phyloP scores from a whole-genome alignment of 2,329 filamentous ascomycete species.

The Trichoderma sp. region DNA sequence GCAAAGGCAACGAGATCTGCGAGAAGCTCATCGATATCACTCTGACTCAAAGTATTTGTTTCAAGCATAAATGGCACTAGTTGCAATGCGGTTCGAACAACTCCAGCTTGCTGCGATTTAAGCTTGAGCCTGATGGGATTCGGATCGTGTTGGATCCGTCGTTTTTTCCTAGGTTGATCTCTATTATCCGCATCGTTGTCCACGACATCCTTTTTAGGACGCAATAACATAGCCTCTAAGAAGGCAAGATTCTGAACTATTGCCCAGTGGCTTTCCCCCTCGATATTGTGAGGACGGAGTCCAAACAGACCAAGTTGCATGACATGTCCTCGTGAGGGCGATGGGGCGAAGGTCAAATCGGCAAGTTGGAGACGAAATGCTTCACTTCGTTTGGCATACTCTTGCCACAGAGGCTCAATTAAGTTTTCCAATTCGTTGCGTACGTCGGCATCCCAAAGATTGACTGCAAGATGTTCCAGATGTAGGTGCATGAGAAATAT shows the following conservation, averaged over 20 bases:
- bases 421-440: conserved; percentile 59
- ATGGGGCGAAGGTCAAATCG: conserved; percentile 61
- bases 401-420: conserved; percentile 66
- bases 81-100: conserved; percentile 53
- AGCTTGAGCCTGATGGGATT: conserved; percentile 50
- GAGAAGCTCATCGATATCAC: conserved; percentile 55
- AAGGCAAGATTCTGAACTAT: conserved; percentile 57
- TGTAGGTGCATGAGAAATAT: conserved; percentile 65
- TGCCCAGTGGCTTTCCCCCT: conserved; percentile 59
- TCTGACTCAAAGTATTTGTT: conserved; percentile 41
- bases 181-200: conserved; percentile 29
- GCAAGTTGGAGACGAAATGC: conserved; percentile 73
- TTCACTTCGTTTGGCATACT: conserved; percentile 71
- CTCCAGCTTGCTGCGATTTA: conserved; percentile 41
- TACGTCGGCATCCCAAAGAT: conserved; percentile 39
- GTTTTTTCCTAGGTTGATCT: conserved; percentile 52
- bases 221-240: conserved; percentile 49
- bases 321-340: conserved; percentile 41
- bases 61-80: conserved; percentile 56
- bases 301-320: conserved; percentile 51
- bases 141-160: conserved; percentile 41
- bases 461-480: conserved; percentile 53
- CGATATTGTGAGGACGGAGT: conserved; percentile 50
- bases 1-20: conserved; percentile 56
- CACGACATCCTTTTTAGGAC: conserved; percentile 24